Base-by-base conservation (phyloP, 345 rosid species). In the Gossypium stocksii region DNA sequence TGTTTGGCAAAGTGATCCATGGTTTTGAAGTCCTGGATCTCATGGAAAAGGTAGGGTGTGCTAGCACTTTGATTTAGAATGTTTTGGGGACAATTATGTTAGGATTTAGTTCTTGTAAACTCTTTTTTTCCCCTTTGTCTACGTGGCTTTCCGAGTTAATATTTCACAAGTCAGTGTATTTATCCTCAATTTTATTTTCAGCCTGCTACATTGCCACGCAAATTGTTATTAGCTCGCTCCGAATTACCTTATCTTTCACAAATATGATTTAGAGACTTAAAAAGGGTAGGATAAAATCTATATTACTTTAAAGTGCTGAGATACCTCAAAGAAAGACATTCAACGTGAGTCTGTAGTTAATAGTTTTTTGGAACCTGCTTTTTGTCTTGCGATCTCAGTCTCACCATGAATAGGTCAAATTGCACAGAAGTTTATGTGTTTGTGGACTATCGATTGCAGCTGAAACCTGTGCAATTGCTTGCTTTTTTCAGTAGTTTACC, bases 1-100 rank as follows among this genome's bases (percentile, higher is more conserved):
- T 93, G 64, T 90, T 96, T 68, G 99, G 99, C 81, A 87, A 79
- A 81, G 99, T 96, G 72, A 96, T 96, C 79, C 98, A 96, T 75
- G 99, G 99, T 29, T 95, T 95, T 76, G 99, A 95, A 85, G 96
- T 95, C 54, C 97, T 95, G 76, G 98, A 95, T 87, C 74, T 95
- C 63, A 95, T 95, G 99, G 99, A 95, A 79, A 95, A 95, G 98
- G 98, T 93, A 82, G 29, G 56, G 59, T 54, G 6, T 61, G 70
- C 73, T 64, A 48, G 11, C 23, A 5, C 48, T 70, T 70, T 53
- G 73, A 70, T 17, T 49, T 52, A 52, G 73, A 70, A 27, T 52
- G 25, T 38, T 22, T 70, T 7, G 10, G 23, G 14, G 11, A 52
- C 61, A 10, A 70, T 51, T 1, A 27, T 51, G 15, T 52, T 27